phyloP scores from a whole-genome alignment of 192 early-diverging fungal genomes.

The Coemansia sp. region DNA sequence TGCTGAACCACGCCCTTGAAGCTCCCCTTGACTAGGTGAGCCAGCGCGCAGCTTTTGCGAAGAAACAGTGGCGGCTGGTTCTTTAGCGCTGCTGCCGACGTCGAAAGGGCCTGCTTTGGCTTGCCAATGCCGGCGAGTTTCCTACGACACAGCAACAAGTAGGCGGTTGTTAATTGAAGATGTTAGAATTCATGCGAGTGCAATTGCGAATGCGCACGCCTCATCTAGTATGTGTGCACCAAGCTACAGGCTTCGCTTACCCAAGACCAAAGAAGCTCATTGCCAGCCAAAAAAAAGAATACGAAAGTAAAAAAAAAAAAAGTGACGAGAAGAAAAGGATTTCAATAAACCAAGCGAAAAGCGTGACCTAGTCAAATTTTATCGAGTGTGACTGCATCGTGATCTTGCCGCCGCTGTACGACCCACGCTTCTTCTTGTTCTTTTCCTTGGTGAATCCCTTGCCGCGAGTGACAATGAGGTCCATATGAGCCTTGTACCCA shows the following conservation, averaged over 20 bases:
- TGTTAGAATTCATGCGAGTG: neutral
- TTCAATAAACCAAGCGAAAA: neutral
- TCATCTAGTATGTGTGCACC: too few relatives aligned
- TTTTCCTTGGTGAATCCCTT: constrained; percentile 95
- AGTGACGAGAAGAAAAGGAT: too few relatives aligned
- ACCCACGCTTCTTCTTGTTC: constrained; percentile 97
- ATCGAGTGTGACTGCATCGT: constrained; percentile 84
- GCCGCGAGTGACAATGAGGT: constrained; percentile 88
- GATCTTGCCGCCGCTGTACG: constrained; percentile 92
- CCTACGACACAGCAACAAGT: constrained; percentile 13
- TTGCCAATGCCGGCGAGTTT: constrained; percentile 55
- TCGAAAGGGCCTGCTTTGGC: constrained; percentile 38
- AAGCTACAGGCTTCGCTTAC: constrained; percentile 23
- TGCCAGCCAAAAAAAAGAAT: neutral
- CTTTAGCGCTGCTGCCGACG: constrained; percentile 22
- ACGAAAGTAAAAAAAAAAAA: neutral
- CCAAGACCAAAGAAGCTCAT: constrained; percentile 59
- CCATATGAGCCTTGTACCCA: constrained; percentile 92
- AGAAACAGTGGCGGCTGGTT: constrained; percentile 57
- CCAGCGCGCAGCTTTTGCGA: constrained; percentile 72
- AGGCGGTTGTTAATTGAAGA: neutral
- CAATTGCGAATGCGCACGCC: neutral
- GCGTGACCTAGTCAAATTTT: constrained; percentile 68
- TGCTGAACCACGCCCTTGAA: constrained; percentile 88
- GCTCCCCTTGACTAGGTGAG: constrained; percentile 85